phyloP scores from a whole-genome alignment of 2,329 filamentous ascomycete genomes.

The Exserohilum turcica region DNA sequence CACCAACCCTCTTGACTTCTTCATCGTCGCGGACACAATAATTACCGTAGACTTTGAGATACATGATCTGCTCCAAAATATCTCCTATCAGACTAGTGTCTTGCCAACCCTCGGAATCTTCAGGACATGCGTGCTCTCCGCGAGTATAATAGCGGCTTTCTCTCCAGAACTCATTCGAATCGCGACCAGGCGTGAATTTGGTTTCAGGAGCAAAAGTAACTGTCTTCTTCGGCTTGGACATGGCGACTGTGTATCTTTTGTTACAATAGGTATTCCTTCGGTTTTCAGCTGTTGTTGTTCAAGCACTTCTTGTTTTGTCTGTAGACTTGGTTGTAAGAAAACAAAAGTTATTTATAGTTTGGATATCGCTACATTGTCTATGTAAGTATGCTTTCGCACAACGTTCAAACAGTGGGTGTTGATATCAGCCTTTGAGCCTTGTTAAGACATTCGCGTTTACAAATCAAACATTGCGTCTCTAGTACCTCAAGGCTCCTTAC shows the following conservation, averaged over 20 bases:
- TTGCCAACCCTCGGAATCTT: background rate
- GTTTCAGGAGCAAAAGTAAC: background rate
- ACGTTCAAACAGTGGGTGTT: too few relatives aligned
- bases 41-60: background rate
- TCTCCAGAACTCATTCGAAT: background rate
- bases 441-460: too few relatives aligned
- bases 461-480: too few relatives aligned
- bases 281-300: too few relatives aligned
- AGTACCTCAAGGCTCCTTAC: too few relatives aligned
- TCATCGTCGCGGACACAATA: background rate
- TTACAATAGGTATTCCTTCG: too few relatives aligned
- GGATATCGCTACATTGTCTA: too few relatives aligned
- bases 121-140: background rate
- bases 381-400: too few relatives aligned
- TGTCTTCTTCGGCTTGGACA: background rate
- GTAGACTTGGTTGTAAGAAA: too few relatives aligned
- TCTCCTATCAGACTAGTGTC: background rate
- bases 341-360: too few relatives aligned
- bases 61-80: background rate
- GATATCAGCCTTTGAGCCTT: too few relatives aligned
- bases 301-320: too few relatives aligned
- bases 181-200: background rate
- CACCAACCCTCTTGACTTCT: background rate
- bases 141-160: background rate
- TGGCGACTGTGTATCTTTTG: background rate